phyloP scores from a whole-genome alignment of 2,329 filamentous ascomycete species.

The Talaromyces sp. region DNA sequence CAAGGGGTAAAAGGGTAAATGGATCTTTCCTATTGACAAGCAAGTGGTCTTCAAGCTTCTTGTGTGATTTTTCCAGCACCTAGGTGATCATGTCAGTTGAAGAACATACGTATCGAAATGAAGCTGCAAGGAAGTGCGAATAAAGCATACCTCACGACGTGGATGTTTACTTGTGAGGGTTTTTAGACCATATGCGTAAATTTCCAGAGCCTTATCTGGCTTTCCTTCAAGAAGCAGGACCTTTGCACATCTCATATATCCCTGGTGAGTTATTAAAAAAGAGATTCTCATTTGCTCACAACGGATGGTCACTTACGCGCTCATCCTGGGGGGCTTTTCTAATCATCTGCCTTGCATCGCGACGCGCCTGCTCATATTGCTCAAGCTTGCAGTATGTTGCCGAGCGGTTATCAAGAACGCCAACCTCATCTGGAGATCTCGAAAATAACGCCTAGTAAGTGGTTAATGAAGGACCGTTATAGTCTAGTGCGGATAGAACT shows the following conservation, averaged over 20 bases:
- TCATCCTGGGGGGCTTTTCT: conserved; percentile 53
- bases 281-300: neutral
- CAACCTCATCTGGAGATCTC: conserved; percentile 35
- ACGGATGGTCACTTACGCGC: conserved; percentile 40
- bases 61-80: conserved; percentile 51
- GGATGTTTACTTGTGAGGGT: conserved; percentile 48
- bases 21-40: conserved; percentile 48
- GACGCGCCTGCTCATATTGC: conserved; percentile 54
- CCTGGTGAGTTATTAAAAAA: conserved; percentile 33
- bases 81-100: too few species aligned
- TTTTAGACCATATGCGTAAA: conserved; percentile 62
- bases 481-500: conserved; percentile 14
- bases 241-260: conserved; percentile 60
- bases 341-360: conserved; percentile 62
- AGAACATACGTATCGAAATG: too few species aligned
- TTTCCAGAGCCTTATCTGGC: conserved; percentile 55
- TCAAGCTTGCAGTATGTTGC: conserved; percentile 58
- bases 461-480: conserved; percentile 14
- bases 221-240: conserved; percentile 52
- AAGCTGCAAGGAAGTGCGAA: too few species aligned
- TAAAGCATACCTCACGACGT: conserved; percentile 28
- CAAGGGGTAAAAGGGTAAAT: conserved; percentile 56
- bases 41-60: conserved; percentile 44
- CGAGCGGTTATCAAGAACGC: conserved; percentile 58
- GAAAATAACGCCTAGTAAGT: conserved; percentile 40